Evolutionary conservation across 2,329 filamentous ascomycete genomes (phyloP), one percentile per base, ranked within the genome.

Genomic region (Pestalotiopsis sp.): DNA sequence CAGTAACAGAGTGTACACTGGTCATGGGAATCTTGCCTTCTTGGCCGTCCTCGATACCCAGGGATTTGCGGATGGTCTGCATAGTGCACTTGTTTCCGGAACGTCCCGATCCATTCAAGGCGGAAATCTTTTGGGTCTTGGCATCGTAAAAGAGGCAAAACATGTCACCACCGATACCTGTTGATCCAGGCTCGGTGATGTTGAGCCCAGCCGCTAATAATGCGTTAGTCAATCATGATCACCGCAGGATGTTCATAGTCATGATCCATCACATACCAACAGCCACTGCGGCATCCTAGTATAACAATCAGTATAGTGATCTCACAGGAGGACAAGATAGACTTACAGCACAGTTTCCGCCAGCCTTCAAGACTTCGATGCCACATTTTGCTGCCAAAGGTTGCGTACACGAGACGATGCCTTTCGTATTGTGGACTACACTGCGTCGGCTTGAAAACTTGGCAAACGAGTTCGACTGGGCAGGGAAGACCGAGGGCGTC

Each of bases 131-230:
- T 77, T 92, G 92, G 0, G 91, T 93, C 74, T 91, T 88, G 57
- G 94, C 93, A 77, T 97, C 89, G 83, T 95, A 98, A 85, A 90
- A 98, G 45, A 98, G 88, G 80, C 95, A 95, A 82, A 98, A 99
- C 90, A 97, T 94, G 82, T 99, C 96, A 71, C 96, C 96, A 68
- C 96, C 96, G 70, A 99, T 98, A 56, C 96, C 96, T 0, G 96
- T 98, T 5, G 93, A 96, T 69, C 91, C 90, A 7, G 96, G 96
- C 78, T 99, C 96, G 0, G 95, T 97, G 77, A 98, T 88, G 81
- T 98, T 98, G 68, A 99, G 85, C 4, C 91, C 94, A 39, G 96
- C 96, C 59, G 96, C 95, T 93, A 68, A 3, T 2, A 4, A 52
- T 4, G 4, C n/a, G 9, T 36, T 27, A 52, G 25, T 57, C 25